Evolutionary conservation across 2,329 filamentous ascomycete species (phyloP), one percentile per base, ranked within the genome.

Genomic region (Colletotrichum sansevieriae): DNA sequence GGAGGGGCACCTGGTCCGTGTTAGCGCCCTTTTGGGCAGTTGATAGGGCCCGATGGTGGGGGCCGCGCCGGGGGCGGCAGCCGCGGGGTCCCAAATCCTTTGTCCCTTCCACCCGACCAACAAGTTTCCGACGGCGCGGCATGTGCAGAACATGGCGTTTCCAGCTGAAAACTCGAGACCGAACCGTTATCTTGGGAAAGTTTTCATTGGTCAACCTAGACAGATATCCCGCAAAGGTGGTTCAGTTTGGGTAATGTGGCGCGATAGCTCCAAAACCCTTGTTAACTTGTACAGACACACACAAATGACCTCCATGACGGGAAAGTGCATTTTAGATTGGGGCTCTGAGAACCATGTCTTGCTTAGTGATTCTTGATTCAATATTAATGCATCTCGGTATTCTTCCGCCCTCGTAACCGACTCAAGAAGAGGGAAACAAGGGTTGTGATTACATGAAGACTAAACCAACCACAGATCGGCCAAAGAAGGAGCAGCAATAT

Each of bases 1-100:
- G 59, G 59, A 62, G 59, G 47, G 59, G 46, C 54, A 68, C 65
- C 46, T 68, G 65, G 65, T 63, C 65, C 65, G 65, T 68, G 65
- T 65, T 65, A 51, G 65, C 54, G 65, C 33, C 15, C 43, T 49
- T 58, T 39, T 39, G 20, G n/a, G 25, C 43, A 4, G 39, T 51
- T 15, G 22, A 43, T 20, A 54, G 49, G 59, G 59, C 25, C 59
- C 37, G 59, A 41, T 47, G 39, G 65, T 63, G 58, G 59, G 37
- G 52, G 4, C 18, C 18, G 39, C n/a, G 47, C 22, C 47, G 39
- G n/a, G 29, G 41, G 60, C 65, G 52, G 59, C 46, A 64, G 39
- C 29, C 37, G 46, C 65, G 44, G 60, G 60, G 33, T 29, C 49
- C n/a, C n/a, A 4, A 43, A 62, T 56, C 63, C 57, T 65, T 47